Evolutionary conservation across 352 stramenopile genomes (phyloP), one percentile per base, ranked within the genome.

Genomic region (Phytophthora cryptogea): DNA sequence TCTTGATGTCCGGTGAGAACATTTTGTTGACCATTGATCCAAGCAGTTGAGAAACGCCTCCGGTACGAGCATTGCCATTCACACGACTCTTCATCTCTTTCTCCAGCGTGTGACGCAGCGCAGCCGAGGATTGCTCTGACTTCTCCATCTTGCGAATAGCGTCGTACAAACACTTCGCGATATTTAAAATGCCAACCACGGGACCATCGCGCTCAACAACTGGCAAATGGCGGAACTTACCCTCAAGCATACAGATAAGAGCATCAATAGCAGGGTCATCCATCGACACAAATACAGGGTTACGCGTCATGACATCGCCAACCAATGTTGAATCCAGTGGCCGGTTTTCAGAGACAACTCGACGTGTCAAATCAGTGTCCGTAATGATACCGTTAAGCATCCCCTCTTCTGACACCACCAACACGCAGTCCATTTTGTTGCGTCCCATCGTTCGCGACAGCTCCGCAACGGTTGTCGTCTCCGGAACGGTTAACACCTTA

Each of bases 121-220:
- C 73, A 7, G 74, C 66, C 7, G 83, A 90, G n/a, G 82, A 92
- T 39, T 86, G 63, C 53, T 92, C 83, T n/a, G 82, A 85, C 59
- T 94, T 94, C 65, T 99, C 97, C 66, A 99, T 96, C 63, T 98
- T 98, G 5, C 80, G 82, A 51, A 99, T 99, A 3, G 96, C 97
- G 77, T 99, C 96, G 78, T 99, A 98, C 55, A 99, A 59, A 60
- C 97, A 99, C 70, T 99, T 99, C 9, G 94, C 96, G 74, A 99
- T 99, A 76, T 98, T 97, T 17, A 99, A 69, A 37, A 99, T 89
- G 9, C 97, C 97, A 5, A 98, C 92, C 5, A 99, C 94, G 1
- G 82, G 85, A 0, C 86, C 89, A 17, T 78, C 70, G 43, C 74
- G 80, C 45, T 95, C 86, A 1, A 95, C 80, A 9, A 96, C 89